These are phyloP conservation scores for Alternaria hordeiaustralica DNA, from an alignment of 2,329 filamentous ascomycete genomes.

Conservation along the genomic window DNA sequence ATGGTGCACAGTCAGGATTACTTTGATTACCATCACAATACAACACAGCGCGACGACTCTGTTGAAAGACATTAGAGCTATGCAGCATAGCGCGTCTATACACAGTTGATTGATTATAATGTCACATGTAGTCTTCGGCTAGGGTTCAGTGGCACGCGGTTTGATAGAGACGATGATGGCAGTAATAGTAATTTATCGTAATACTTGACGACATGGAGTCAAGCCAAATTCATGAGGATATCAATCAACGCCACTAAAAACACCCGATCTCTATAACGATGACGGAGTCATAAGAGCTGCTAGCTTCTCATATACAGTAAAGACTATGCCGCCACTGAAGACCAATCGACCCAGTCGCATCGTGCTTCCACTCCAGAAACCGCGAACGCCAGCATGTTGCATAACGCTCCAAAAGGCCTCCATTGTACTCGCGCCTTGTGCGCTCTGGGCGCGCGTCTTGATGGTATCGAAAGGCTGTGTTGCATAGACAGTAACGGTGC, in stretches of 20 bases:
- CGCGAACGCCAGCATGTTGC: slow-evolving; percentile 28
- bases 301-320: slow-evolving; percentile 43
- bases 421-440: slow-evolving; percentile 31
- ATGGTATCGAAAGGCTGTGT: slow-evolving; percentile 55
- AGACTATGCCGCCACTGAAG: slow-evolving; percentile 41
- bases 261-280: background rate
- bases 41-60: background rate
- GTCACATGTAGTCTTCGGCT: background rate
- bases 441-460: slow-evolving; percentile 50
- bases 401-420: slow-evolving; percentile 32
- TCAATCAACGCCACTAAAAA: background rate
- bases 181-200: background rate
- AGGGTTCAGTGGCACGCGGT: fast-evolving
- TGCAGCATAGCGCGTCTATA: background rate
- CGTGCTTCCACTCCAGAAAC: slow-evolving; percentile 41
- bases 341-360: slow-evolving; percentile 39
- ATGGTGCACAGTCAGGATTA: background rate
- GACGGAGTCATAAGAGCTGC: slow-evolving; percentile 14
- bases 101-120: background rate
- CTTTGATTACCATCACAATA: background rate
- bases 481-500: slow-evolving; percentile 47
- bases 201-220: background rate
- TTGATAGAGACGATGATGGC: background rate
- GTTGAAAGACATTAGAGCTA: background rate
- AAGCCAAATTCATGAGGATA: background rate